Base-by-base conservation (phyloP, 371 early-diverging fungal genomes). In the Rhizopus arrhizus region DNA sequence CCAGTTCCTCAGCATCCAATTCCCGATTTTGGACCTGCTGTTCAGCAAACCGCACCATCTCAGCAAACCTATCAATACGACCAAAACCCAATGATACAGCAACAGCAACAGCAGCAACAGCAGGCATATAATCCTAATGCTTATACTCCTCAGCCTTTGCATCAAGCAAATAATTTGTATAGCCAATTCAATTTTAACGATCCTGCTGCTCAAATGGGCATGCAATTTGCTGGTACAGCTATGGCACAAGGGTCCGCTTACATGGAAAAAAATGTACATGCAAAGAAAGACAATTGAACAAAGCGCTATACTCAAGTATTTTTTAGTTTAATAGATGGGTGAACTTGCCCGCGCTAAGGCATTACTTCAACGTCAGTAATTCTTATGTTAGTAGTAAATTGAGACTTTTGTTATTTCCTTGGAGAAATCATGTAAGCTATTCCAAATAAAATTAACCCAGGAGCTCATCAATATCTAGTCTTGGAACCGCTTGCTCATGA, bases 341-440 rank as follows among this genome's bases (percentile, higher is more conserved):
- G 35, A 92, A 92, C 69, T 81, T 95, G 69, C 84, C 87, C 16
- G 87, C 86, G 58, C 77, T 98, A 47, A 91, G 93, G 77, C 91
- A 90, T 60, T 99, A 98, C 78, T 99, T 98, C 71, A 93, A 97
- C 66, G 97, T 99, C 50, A 92, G 90, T 71, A 98, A 98, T 75
- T 74, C 85, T 22, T 98, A 97, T 67, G 96, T 99, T 13, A 68
- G 94, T 33, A 85, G 82, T 57, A 99, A 99, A 77, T 73, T 98
- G 5, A 75, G 81, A 29, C 68, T 95, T 34, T 80, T 99, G n/a
- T 62, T 97, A 52, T 97, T 97, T 70, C 99, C 99, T 13, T 99
- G 94, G 88, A 82, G 91, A 43, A 93, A 95, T 62, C 85, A 87
- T 79, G 85, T 86, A 74, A 89, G 90, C 50, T 46, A 40, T 57